Evolutionary conservation across 208 protist species (phyloP).

Genomic region (Strigomonas culicis): DNA sequence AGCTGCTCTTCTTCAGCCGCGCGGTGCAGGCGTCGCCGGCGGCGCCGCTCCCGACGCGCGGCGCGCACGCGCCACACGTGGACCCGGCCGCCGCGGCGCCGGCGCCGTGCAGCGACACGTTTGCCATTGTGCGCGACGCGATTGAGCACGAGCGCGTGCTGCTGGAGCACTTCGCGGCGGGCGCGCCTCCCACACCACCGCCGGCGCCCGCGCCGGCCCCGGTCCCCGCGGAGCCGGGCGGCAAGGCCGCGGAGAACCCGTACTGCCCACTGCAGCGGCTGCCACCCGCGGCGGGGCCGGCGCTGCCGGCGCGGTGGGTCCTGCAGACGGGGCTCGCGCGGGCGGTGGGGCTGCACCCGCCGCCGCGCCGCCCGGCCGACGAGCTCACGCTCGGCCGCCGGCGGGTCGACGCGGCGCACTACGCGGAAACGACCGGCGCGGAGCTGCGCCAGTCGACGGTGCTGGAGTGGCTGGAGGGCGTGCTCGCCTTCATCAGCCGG

Average conservation of each 20-base stretch:
- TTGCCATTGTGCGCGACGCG: slow-evolving; percentile 1
- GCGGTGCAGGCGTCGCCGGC: not conserved
- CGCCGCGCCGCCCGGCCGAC: slow-evolving; percentile 4
- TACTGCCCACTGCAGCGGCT: not conserved
- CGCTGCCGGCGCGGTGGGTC: slow-evolving; percentile 11
- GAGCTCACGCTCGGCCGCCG: slow-evolving; percentile 12
- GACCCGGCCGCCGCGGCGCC: too few relatives aligned
- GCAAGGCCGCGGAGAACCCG: not conserved
- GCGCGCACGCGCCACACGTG: not conserved
- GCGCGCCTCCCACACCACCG: not conserved
- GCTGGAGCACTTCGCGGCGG: not conserved
- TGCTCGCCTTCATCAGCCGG: slow-evolving; percentile 38
- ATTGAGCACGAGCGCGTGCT: not conserved
- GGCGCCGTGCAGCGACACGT: not conserved
- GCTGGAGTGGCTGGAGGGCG: slow-evolving; percentile 74
- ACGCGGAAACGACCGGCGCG: slow-evolving; percentile 29
- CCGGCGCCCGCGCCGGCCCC: not conserved
- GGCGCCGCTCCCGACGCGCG: not conserved
- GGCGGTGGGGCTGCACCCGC: slow-evolving; percentile 25
- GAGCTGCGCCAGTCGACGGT: slow-evolving; percentile 43
- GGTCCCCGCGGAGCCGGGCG: not conserved
- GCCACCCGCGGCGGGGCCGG: not conserved
- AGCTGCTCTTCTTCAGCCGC: slow-evolving; percentile 30
- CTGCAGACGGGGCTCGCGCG: slow-evolving; percentile 32
- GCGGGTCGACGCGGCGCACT: slow-evolving; percentile 10